phyloP scores from a whole-genome alignment of 2,329 filamentous ascomycete genomes.

The Chaetomium strumarium region DNA sequence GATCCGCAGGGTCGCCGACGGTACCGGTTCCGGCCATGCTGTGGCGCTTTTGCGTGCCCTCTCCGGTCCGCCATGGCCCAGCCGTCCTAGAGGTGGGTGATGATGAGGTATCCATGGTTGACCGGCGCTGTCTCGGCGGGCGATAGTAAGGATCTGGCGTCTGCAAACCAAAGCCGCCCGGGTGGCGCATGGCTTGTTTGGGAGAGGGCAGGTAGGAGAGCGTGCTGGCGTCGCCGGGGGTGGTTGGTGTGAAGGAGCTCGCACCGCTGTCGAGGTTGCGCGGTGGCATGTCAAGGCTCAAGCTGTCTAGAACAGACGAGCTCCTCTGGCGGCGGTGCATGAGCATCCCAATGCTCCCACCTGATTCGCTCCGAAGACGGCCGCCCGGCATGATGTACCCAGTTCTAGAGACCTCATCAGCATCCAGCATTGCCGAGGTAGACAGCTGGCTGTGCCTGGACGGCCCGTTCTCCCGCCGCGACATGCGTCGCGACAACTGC shows the following conservation, averaged over 20 bases:
- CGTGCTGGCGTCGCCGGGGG: constrained; percentile 62
- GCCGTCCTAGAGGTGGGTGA: constrained; percentile 32
- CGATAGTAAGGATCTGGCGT: constrained; percentile 79
- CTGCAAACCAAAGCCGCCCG: constrained; percentile 27
- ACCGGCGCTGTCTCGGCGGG: constrained; percentile 59
- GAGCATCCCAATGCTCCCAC: constrained; percentile 50
- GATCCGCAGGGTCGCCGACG: constrained; percentile 35
- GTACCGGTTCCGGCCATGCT: constrained; percentile 32
- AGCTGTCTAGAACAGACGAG: constrained; percentile 50
- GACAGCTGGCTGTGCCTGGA: constrained; percentile 78
- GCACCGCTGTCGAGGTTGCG: constrained; percentile 52
- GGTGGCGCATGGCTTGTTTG: constrained; percentile 36
- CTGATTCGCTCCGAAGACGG: constrained; percentile 55
- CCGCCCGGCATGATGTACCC: constrained; percentile 50
- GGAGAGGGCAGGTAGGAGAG: constrained; percentile 66
- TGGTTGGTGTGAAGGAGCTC: constrained; percentile 66
- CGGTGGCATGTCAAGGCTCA: constrained; percentile 36
- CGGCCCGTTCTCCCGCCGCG: constrained; percentile 52
- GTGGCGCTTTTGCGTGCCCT: constrained; percentile 34
- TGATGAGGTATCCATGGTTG: constrained; percentile 44
- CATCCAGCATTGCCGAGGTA: constrained; percentile 70
- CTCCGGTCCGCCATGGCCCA: constrained; percentile 34
- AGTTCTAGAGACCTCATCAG: constrained; percentile 59
- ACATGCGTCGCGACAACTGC: constrained; percentile 70
- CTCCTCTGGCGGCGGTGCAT: constrained; percentile 44